Conservation (phyloP, 495 filamentous ascomycete species). For the Penicillium subrubescens region DNA sequence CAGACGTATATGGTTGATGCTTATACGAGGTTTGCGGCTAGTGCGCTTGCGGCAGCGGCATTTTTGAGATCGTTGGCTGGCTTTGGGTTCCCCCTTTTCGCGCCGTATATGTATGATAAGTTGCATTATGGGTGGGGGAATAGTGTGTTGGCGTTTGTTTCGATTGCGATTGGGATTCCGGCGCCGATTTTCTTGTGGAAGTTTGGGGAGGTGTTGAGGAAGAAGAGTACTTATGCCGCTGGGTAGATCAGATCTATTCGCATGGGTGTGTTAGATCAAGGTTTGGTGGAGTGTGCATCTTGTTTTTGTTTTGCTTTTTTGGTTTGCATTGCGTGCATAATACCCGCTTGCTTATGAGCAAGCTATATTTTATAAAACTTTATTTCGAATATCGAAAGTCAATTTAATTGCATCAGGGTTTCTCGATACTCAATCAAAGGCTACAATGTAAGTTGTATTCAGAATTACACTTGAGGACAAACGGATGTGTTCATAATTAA, state of each 20-base stretch:
- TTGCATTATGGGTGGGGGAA: slow-evolving; percentile 68
- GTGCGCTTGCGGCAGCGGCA: slow-evolving; percentile 66
- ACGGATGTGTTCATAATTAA: neutral
- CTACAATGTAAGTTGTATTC: too few relatives aligned
- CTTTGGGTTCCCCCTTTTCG: slow-evolving; percentile 78
- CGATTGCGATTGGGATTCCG: slow-evolving; percentile 56
- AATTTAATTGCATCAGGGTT: too few relatives aligned
- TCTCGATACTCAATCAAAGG: too few relatives aligned
- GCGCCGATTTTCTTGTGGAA: slow-evolving; percentile 65
- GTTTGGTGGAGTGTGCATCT: too few relatives aligned
- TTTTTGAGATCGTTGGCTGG: slow-evolving; percentile 69
- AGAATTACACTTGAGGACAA: too few relatives aligned
- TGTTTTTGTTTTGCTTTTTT: too few relatives aligned
- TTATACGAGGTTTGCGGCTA: slow-evolving; percentile 74
- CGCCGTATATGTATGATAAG: slow-evolving; percentile 61
- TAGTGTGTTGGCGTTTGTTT: slow-evolving; percentile 58
- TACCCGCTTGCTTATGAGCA: too few relatives aligned
- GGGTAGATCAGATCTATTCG: slow-evolving; percentile 42
- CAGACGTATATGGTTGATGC: slow-evolving; percentile 79
- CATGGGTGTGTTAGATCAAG: too few relatives aligned
- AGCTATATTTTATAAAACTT: too few relatives aligned
- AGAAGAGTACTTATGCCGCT: slow-evolving; percentile 68
- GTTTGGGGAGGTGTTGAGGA: slow-evolving; percentile 57
- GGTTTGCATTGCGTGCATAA: too few relatives aligned
- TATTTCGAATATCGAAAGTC: too few relatives aligned